Base-by-base conservation (phyloP, 1,139 yeast species). In the Yamadazyma membranifaciens region DNA sequence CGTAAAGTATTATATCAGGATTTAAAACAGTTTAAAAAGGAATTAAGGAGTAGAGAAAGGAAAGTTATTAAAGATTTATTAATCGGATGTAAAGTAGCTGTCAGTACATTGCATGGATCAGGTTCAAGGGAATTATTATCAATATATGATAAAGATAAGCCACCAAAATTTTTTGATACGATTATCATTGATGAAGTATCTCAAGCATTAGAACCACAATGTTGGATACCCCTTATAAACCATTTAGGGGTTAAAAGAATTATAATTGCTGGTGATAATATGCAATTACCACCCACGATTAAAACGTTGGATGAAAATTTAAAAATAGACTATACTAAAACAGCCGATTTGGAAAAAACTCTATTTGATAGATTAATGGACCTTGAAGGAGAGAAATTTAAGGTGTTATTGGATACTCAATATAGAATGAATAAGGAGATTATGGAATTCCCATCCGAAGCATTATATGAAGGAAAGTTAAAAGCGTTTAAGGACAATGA, bases 171-270 rank as follows among this genome's bases (percentile, higher is more conserved):
- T 13, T 88, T 92, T 55, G 89, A 87, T 52, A 83, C 95, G 0
- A 73, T 92, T 17, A 86, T 92, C 15, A 89, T 92, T 34, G 98
- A 92, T 60, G 98, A 92, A 61, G 97, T 92, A 0, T 88, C 97
- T 0, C 98, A 92, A 59, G 76, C 97, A 3, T 63, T 91, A 42
- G 97, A 92, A 55, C 96, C 98, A 1, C 96, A 92, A 54, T 89
- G 97, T 56, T 91, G 98, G 98, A 88, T 92, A 25, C 98, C 98
- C 0, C 48, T 92, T n/a, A 68, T 87, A 12, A 75, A 75, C 37
- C 87, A 84, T 51, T 67, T 77, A 30, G 71, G 78, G 4, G 76
- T 82, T 30, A 73, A 74, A 31, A 73, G 81, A 44, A 60, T 91
- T 25, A 78, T 91, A 1, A 75, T 85, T 24, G 94, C 95, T 0